phyloP scores from a whole-genome alignment of 108 stramenopile species.

The Cyclotella choctawhatcheeana region DNA sequence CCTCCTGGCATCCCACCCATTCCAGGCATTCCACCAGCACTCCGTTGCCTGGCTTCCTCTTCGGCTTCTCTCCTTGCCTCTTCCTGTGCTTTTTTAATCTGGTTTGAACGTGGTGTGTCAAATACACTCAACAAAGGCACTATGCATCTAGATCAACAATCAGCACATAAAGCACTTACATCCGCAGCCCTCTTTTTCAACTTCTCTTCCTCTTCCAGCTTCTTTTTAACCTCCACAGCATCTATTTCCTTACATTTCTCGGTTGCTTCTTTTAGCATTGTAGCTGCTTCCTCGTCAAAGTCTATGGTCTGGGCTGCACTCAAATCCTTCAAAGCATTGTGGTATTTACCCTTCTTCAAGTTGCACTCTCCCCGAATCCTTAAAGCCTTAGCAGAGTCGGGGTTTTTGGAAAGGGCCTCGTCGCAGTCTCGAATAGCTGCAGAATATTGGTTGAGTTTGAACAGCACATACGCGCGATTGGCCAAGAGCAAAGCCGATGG shows the following conservation, averaged over 20 bases:
- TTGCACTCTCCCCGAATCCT: slow-evolving; percentile 79
- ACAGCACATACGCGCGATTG: slow-evolving; percentile 80
- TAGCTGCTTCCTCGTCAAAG: slow-evolving; percentile 85
- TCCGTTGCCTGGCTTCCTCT: slow-evolving; percentile 23
- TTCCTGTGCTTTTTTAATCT: slow-evolving; percentile 71
- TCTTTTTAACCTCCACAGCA: slow-evolving; percentile 59
- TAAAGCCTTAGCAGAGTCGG: slow-evolving; percentile 87
- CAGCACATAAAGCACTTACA: background rate
- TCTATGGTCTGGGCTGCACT: slow-evolving; percentile 82
- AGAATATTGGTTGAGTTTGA: slow-evolving; percentile 60
- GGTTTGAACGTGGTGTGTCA: too few relatives aligned
- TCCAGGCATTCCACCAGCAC: slow-evolving; percentile 33
- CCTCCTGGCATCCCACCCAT: slow-evolving; percentile 56
- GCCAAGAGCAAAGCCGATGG: slow-evolving; percentile 83
- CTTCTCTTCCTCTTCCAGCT: slow-evolving; percentile 79
- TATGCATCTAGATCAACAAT: too few relatives aligned
- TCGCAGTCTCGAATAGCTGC: slow-evolving; percentile 83
- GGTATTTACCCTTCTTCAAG: slow-evolving; percentile 51
- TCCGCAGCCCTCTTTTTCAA: slow-evolving; percentile 80
- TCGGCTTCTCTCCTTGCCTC: slow-evolving; percentile 28
- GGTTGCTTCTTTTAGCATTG: slow-evolving; percentile 69
- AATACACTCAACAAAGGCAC: too few relatives aligned
- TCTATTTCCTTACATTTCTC: slow-evolving; percentile 61
- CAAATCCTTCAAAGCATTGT: slow-evolving; percentile 58
- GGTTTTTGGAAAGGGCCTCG: slow-evolving; percentile 75